Evolutionary conservation across 2,329 filamentous ascomycete species (phyloP), one percentile per base, ranked within the genome.

Genomic region (Alternaria atra): DNA sequence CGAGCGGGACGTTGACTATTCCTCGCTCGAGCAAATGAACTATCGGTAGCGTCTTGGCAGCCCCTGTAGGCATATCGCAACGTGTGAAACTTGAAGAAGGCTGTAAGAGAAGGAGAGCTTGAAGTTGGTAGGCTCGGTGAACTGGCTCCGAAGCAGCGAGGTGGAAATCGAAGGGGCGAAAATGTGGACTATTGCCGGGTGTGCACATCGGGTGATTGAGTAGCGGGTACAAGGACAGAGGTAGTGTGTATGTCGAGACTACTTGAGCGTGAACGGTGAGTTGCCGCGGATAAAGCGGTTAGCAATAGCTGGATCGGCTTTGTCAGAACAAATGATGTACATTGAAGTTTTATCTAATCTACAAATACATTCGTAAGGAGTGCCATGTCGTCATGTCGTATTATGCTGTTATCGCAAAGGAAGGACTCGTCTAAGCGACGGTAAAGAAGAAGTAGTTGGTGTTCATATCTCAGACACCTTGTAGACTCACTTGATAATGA

Each of bases 311-410:
- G 3, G 20, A 37, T 5, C 13, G 12, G 8, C 0, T 0, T 6
- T 15, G 3, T 27, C 5, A 2, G 46, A n/a, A 32, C 8, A 50
- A 37, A 29, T 13, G 3, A 50, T 25, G 13, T 50, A 50, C 20
- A 50, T 50, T 27, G n/a, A 46, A 35, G 15, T 29, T n/a, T 7
- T n/a, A 30, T 30, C 25, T 40, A 52, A 9, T 52, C 34, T 52
- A 40, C 34, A 52, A 20, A 20, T n/a, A 10, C n/a, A 40, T 52
- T 52, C 34, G 23, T 40, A 52, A 52, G 34, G 50, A 52, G 50
- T 52, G 50, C 35, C 34, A 52, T 50, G 32, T 40, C 50, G n/a
- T 39, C 50, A n/a, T 30, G 34, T 52, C 50, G 12, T 40, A 40
- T 40, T n/a, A 52, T 40, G 7, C 30, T 27, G 23, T 29, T 30